Conservation (phyloP, 257 asterid genomes). For the Thymus quinquecostatus region DNA sequence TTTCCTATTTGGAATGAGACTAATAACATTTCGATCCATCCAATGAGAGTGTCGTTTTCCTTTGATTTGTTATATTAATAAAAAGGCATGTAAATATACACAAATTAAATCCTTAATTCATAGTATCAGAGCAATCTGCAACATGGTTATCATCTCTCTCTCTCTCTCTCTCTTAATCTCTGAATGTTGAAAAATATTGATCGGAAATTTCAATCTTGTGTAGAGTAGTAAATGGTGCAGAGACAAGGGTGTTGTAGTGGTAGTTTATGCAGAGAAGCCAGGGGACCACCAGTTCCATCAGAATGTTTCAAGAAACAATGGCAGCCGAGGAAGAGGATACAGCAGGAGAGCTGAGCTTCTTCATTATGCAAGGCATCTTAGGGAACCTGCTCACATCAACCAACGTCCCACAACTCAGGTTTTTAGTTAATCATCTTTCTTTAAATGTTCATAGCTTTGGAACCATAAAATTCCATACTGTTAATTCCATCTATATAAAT, state of each 20-base stretch:
- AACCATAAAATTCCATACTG: too few relatives aligned
- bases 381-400: constrained; percentile 34
- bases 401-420: constrained; percentile 25
- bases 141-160: too few relatives aligned
- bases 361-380: constrained; percentile 47
- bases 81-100: not conserved
- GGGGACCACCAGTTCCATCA: constrained; percentile 23
- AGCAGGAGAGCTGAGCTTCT: constrained; percentile 59
- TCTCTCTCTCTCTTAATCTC: too few relatives aligned
- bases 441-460: too few relatives aligned
- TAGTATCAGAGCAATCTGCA: not conserved
- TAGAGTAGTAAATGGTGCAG: constrained; percentile 20
- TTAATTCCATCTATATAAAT: too few relatives aligned
- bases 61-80: not conserved
- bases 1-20: not conserved
- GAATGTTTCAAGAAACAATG: constrained; percentile 6
- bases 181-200: not conserved
- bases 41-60: constrained; percentile 1
- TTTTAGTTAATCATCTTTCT: not conserved
- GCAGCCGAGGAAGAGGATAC: constrained; percentile 34
- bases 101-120: not conserved
- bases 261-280: constrained; percentile 46
- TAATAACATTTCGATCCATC: constrained; percentile 13
- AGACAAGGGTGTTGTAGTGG: constrained; percentile 40
- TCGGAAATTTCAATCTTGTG: not conserved